Evolutionary conservation across 208 protist genomes (phyloP).

Genomic region (Wallacemonas sp.): DNA sequence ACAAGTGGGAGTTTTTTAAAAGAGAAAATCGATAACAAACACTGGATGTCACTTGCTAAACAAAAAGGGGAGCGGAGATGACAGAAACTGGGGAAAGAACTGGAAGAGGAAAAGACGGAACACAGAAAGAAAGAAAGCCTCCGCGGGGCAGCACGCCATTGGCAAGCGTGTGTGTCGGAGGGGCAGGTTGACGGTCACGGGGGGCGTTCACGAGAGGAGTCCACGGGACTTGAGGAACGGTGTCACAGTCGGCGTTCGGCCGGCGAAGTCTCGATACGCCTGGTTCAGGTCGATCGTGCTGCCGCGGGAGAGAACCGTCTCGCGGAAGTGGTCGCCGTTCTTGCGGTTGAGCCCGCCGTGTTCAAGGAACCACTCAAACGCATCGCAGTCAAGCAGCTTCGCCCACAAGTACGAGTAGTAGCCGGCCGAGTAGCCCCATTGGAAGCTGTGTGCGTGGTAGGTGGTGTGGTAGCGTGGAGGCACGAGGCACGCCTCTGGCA

Average conservation of each 20-base stretch:
- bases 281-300: conserved; percentile 47
- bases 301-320: conserved; percentile 64
- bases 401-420: conserved; percentile 83
- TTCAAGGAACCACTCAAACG: conserved; percentile 70
- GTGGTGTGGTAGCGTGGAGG: conserved; percentile 45
- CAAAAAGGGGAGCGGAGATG: not conserved
- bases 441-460: conserved; percentile 59
- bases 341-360: conserved; percentile 46
- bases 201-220: too few relatives aligned
- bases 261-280: conserved; percentile 40
- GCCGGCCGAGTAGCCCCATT: conserved; percentile 68
- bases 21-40: not conserved
- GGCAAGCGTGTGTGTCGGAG: too few relatives aligned
- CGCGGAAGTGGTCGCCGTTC: conserved; percentile 62
- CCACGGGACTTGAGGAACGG: not conserved
- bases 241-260: conserved; percentile 19
- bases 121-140: not conserved
- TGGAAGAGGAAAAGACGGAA: not conserved
- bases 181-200: too few relatives aligned
- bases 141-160: too few relatives aligned
- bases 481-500: conserved; percentile 16
- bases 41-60: not conserved
- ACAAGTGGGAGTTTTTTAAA: conserved; percentile 2
- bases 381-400: conserved; percentile 64
- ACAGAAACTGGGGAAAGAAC: conserved; percentile 5